Percentiles rank a stretch among this genome's conserved stretches.
These are phyloP conservation scores for Linum trigynum DNA, from an alignment of 345 rosid genomes.

Conservation along the genomic window DNA sequence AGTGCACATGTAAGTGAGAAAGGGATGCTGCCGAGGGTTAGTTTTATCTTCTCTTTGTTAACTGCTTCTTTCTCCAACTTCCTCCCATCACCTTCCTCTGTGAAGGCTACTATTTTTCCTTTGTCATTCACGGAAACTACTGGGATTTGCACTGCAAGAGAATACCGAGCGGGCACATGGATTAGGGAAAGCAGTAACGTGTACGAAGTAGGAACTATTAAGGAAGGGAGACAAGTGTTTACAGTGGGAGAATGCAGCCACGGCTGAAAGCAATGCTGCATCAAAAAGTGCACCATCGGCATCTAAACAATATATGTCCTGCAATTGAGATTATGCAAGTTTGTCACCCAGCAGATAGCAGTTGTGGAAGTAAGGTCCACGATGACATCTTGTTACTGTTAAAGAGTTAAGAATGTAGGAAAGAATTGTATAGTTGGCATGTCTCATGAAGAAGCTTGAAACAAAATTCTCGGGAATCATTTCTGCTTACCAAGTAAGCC, in stretches of 20 bases:
- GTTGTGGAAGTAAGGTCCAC: background rate
- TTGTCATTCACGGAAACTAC: constrained; percentile 68
- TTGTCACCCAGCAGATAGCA: background rate
- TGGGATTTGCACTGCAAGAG: constrained; percentile 66
- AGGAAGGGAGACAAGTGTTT: constrained; percentile 15
- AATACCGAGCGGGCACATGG: background rate
- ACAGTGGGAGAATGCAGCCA: constrained; percentile 74
- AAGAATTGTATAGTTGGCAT: background rate
- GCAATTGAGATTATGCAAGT: constrained; percentile 11
- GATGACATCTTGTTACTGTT: background rate
- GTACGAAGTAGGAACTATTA: background rate
- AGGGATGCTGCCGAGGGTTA: constrained; percentile 48
- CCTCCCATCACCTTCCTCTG: constrained; percentile 37
- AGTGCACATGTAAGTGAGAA: constrained; percentile 71
- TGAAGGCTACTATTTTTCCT: constrained; percentile 53
- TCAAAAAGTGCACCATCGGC: constrained; percentile 95
- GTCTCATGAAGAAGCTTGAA: background rate
- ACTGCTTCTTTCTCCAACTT: constrained; percentile 44
- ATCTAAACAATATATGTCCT: constrained; percentile 91
- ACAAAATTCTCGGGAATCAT: background rate
- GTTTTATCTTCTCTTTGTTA: constrained; percentile 67
- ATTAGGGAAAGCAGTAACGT: background rate
- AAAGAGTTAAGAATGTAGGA: background rate
- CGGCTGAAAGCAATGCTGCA: constrained; percentile 80
- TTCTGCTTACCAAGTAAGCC: constrained; percentile 61